These are phyloP conservation scores for Colletotrichum sp. DNA, from an alignment of 2,329 filamentous ascomycete species.

Conservation along the genomic window DNA sequence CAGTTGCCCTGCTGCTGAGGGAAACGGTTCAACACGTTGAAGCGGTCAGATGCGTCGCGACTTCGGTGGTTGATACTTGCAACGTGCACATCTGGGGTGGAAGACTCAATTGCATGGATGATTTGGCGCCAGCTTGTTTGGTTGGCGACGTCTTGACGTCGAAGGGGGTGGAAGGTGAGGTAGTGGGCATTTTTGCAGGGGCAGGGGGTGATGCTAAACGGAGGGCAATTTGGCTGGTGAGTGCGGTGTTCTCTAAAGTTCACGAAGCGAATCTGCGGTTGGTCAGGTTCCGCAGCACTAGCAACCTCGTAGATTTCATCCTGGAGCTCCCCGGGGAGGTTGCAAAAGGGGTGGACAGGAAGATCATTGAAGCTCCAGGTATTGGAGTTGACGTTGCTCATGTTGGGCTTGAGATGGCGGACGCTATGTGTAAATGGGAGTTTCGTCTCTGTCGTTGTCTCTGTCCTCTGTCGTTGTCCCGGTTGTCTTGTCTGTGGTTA, in stretches of 20 bases:
- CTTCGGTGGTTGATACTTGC: background rate
- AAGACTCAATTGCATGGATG: background rate
- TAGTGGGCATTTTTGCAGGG: background rate
- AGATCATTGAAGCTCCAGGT: background rate
- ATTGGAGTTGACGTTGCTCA: background rate
- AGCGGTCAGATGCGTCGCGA: background rate
- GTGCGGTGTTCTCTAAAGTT: background rate
- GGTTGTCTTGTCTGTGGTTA: too few species aligned
- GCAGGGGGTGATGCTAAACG: background rate
- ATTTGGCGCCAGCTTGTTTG: background rate
- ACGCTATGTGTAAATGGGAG: background rate
- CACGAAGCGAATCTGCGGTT: background rate
- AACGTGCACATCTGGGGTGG: background rate
- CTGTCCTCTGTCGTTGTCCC: too few species aligned
- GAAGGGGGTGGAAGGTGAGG: constrained; percentile 6
- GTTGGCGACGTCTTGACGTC: background rate
- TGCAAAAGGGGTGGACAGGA: background rate
- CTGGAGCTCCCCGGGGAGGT: background rate
- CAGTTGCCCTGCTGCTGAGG: background rate
- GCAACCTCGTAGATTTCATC: background rate
- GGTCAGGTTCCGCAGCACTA: background rate
- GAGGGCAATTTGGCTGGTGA: background rate
- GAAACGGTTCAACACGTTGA: background rate
- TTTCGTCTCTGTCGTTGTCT: too few species aligned
- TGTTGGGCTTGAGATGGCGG: background rate